Base-by-base conservation (phyloP, 2,329 filamentous ascomycete species). In the Cladorrhinum sp. region DNA sequence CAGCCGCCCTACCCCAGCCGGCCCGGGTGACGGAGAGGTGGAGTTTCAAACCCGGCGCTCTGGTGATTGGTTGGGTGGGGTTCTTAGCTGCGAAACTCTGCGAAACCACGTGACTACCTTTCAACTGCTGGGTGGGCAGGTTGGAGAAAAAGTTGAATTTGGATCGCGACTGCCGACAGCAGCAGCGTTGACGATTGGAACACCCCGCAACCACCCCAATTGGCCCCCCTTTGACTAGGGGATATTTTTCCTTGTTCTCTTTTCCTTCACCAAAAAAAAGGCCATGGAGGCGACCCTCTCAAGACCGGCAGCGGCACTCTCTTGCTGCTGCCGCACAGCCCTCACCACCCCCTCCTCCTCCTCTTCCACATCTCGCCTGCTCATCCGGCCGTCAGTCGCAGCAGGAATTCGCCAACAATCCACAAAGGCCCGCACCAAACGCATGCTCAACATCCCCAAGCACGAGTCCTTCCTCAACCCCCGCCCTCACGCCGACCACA, bases 371-470 rank as follows among this genome's bases (percentile, higher is more conserved):
- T 67, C 60, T 56, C 64, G 50, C 58, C 55, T 57, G 53, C 45
- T 59, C 55, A 41, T 56, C 61, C 49, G 64, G 68, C 55, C 69
- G 70, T 55, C 48, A 62, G 67, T 58, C 45, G 70, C 55, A 13
- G 67, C 67, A 58, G 76, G 77, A 62, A 74, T 49, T 55, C 72
- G 81, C 53, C 77, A 82, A 72, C 79, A 85, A 70, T 74, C 77
- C 10, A 81, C 81, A 27, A 74, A 79, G 2, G 72, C 77, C 56
- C 81, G 84, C 59, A 84, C 81, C 49, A 84, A 83, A 74, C 80
- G 81, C 59, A 74, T 79, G 51, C 79, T 86, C 68, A 86, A 84
- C 70, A 79, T 88, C 67, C 75, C 81, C 12, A 85, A 85, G 53
- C 84, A 88, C 76, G 75, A 81, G 38, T 84, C 84, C 66, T 88